Evolutionary conservation across 768 basidiomycete species (phyloP).

Genomic region (Boletus rufocinnamomeus): DNA sequence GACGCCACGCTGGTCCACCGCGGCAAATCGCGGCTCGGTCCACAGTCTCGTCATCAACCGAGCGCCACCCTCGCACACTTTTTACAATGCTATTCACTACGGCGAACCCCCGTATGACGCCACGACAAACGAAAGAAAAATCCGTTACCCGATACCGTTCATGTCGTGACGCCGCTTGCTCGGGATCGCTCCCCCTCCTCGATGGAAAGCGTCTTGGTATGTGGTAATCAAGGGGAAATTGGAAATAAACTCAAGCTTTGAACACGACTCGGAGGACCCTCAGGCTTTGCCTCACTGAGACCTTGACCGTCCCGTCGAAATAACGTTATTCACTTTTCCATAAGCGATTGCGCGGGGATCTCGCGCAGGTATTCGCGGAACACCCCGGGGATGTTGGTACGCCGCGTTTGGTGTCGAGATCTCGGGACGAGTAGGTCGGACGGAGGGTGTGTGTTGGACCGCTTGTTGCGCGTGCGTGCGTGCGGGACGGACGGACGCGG

Average conservation of each 20-base stretch:
- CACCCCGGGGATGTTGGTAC: neutral
- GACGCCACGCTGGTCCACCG: neutral
- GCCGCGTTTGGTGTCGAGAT: neutral
- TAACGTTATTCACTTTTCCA: slow-evolving; percentile 14
- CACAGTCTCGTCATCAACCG: neutral
- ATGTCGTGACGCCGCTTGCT: neutral
- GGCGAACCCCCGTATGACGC: neutral
- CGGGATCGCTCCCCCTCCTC: slow-evolving; percentile 11
- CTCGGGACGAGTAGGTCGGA: neutral
- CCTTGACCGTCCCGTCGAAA: neutral
- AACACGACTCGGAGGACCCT: neutral
- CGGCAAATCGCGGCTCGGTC: slow-evolving; percentile 1
- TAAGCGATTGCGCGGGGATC: slow-evolving; percentile 24
- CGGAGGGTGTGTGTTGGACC: neutral
- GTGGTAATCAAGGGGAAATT: neutral
- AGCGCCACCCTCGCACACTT: slow-evolving; percentile 12
- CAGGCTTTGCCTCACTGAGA: too few species aligned
- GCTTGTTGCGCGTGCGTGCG: neutral
- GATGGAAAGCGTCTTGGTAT: too few species aligned
- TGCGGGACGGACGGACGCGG: neutral
- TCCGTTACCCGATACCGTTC: neutral
- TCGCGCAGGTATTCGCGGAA: slow-evolving; percentile 15
- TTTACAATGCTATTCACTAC: too few species aligned
- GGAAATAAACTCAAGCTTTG: neutral
- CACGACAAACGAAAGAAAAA: neutral